These are phyloP conservation scores for Leucogyrophana mollusca DNA, from an alignment of 768 basidiomycete species.

Conservation along the genomic window DNA sequence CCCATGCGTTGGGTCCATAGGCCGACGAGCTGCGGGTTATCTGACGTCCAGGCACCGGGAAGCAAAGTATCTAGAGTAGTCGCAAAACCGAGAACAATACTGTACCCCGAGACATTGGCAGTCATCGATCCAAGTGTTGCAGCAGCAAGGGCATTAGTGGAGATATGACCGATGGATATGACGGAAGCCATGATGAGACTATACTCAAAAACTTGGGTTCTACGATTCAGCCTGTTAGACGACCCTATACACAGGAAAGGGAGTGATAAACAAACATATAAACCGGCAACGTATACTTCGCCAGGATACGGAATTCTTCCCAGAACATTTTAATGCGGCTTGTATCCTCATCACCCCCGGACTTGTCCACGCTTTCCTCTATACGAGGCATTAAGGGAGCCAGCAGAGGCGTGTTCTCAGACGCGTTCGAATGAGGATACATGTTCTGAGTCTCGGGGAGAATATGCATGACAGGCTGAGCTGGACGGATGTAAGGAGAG, in stretches of 20 bases:
- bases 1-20: constrained; percentile 90
- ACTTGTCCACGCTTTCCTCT: constrained; percentile 45
- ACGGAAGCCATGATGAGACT: constrained; percentile 83
- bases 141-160: constrained; percentile 86
- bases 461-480: constrained; percentile 35
- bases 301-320: constrained; percentile 60
- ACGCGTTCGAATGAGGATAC: constrained; percentile 17
- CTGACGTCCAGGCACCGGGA: constrained; percentile 92
- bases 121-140: constrained; percentile 76
- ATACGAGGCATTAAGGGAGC: constrained; percentile 56
- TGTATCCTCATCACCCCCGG: constrained; percentile 28
- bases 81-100: constrained; percentile 78
- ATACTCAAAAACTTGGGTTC: constrained; percentile 82
- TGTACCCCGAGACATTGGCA: constrained; percentile 52
- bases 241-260: not conserved
- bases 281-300: constrained; percentile 68
- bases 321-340: constrained; percentile 37
- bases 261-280: constrained; percentile 52
- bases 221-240: constrained; percentile 23
- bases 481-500: constrained; percentile 35
- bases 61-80: constrained; percentile 91
- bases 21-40: constrained; percentile 80
- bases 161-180: constrained; percentile 86
- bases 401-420: constrained; percentile 62
- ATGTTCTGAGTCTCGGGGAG: constrained; percentile 25